Conservation (phyloP, 2,329 filamentous ascomycete genomes). For the Nannizzia gypsea region DNA sequence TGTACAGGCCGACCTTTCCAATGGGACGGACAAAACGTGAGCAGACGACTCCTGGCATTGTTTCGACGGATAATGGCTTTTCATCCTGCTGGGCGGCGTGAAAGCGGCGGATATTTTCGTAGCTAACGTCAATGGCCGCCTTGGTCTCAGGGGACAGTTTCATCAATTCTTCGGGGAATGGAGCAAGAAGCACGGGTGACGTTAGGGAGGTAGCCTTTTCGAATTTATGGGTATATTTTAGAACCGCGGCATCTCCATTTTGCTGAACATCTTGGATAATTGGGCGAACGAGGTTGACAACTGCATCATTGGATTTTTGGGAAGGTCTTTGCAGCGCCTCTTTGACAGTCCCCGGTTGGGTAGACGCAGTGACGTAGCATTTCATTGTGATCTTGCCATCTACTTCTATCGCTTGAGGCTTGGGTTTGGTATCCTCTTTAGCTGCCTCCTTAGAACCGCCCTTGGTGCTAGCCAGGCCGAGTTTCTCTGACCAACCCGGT, state of each 20-base stretch:
- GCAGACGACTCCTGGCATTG: slow-evolving; percentile 94
- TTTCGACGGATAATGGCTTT: slow-evolving; percentile 74
- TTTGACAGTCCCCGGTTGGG: slow-evolving; percentile 52
- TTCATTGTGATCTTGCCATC: slow-evolving; percentile 66
- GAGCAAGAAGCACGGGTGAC: slow-evolving; percentile 78
- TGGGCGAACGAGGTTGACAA: slow-evolving; percentile 78
- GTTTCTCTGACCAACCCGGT: slow-evolving; percentile 78
- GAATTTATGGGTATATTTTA: slow-evolving; percentile 95
- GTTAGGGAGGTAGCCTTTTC: slow-evolving; percentile 88
- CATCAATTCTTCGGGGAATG: slow-evolving; percentile 80
- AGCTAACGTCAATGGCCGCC: slow-evolving; percentile 85
- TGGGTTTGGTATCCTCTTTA: slow-evolving; percentile 26
- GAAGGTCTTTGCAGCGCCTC: slow-evolving; percentile 76
- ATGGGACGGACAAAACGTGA: slow-evolving; percentile 87
- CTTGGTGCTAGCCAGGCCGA: slow-evolving; percentile 43
- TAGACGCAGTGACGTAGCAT: slow-evolving; percentile 57
- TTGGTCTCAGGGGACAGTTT: slow-evolving; percentile 70
- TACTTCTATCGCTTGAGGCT: slow-evolving; percentile 36
- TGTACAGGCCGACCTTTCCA: slow-evolving; percentile 89
- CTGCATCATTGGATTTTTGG: slow-evolving; percentile 86
- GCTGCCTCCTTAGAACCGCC: slow-evolving; percentile 20
- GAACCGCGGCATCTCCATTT: slow-evolving; percentile 73
- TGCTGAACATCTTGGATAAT: slow-evolving; percentile 81
- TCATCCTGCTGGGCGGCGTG: slow-evolving; percentile 83
- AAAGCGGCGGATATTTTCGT: slow-evolving; percentile 88